phyloP scores from a whole-genome alignment of 2,329 filamentous ascomycete species.

The Monosporascus ibericus region DNA sequence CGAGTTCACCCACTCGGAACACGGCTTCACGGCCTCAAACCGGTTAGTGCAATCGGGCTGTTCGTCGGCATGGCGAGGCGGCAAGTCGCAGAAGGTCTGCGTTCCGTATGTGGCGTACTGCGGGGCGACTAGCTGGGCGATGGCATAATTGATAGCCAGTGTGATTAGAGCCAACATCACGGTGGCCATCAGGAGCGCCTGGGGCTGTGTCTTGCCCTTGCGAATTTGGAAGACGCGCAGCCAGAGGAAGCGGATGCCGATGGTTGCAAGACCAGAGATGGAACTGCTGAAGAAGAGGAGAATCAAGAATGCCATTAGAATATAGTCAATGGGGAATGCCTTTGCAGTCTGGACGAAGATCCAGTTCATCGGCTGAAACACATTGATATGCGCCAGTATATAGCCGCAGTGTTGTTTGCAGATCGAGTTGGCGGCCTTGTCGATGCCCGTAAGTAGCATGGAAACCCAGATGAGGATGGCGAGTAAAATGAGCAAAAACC shows the following conservation, averaged over 20 bases:
- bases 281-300: constrained; percentile 85
- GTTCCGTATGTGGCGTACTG: constrained; percentile 93
- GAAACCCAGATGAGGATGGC: constrained; percentile 76
- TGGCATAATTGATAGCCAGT: constrained; percentile 84
- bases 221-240: constrained; percentile 86
- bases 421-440: constrained; percentile 92
- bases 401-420: constrained; percentile 91
- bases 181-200: constrained; percentile 85
- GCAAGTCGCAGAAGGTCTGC: constrained; percentile 84
- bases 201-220: constrained; percentile 81
- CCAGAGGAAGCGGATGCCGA: constrained; percentile 97
- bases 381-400: constrained; percentile 76
- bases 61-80: constrained; percentile 53
- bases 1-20: constrained; percentile 69
- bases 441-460: constrained; percentile 92
- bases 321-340: constrained; percentile 86
- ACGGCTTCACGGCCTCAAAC: constrained; percentile 68
- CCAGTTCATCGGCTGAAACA: constrained; percentile 95
- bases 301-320: constrained; percentile 78
- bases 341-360: constrained; percentile 74
- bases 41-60: constrained; percentile 71
- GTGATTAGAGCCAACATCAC: constrained; percentile 86
- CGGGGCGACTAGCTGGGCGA: constrained; percentile 90
- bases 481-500: constrained; percentile 69
- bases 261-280: constrained; percentile 74